Conservation (phyloP, 768 basidiomycete species). For the Tricholoma sp. region DNA sequence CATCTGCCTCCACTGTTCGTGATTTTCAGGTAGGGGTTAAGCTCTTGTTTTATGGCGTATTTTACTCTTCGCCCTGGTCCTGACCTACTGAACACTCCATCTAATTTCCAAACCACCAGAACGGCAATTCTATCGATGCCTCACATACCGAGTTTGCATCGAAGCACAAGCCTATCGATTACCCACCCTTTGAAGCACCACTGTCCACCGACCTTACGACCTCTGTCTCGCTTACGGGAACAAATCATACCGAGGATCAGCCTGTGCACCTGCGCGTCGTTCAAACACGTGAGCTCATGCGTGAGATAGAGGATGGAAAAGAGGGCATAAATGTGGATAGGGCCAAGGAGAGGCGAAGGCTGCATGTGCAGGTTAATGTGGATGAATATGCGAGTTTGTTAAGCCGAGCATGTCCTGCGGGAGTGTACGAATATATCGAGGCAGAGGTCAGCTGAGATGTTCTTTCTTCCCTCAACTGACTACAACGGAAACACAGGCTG, state of each 20-base stretch:
- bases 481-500: constrained; percentile 11
- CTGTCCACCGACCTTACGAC: constrained; percentile 93
- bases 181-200: constrained; percentile 84
- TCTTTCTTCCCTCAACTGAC: not conserved
- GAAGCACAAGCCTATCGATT: constrained; percentile 69
- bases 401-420: constrained; percentile 89
- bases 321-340: constrained; percentile 33
- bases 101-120: constrained; percentile 5
- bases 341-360: constrained; percentile 32
- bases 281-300: constrained; percentile 24
- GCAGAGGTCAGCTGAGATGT: constrained; percentile 37
- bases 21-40: constrained; percentile 21
- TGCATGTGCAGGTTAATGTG: constrained; percentile 74
- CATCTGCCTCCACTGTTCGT: constrained; percentile 27
- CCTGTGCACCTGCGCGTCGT: constrained; percentile 80
- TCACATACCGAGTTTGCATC: constrained; percentile 65
- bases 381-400: constrained; percentile 82
- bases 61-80: not conserved
- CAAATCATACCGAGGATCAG: constrained; percentile 97
- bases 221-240: constrained; percentile 83
- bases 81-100: not conserved
- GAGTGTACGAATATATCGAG: constrained; percentile 94
- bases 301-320: constrained; percentile 19
- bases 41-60: not conserved
- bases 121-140: constrained; percentile 47